Conservation (phyloP, 2,329 filamentous ascomycete species). For the Rutstroemia sydowiana region DNA sequence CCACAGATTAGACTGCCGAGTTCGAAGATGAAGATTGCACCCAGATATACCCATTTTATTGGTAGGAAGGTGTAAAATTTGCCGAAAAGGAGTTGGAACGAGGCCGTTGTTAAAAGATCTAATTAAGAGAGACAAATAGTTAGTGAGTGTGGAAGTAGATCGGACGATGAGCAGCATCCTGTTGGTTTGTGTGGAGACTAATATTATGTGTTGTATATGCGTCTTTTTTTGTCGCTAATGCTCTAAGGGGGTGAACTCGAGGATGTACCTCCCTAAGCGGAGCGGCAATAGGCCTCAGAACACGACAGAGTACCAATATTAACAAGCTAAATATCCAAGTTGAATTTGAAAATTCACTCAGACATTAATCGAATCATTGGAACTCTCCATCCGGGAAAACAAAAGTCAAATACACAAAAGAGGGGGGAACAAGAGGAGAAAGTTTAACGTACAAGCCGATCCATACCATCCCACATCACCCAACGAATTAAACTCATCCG, state of each 20-base stretch:
- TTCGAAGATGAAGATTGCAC: neutral
- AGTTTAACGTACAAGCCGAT: conserved; percentile 42
- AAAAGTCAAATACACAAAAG: neutral
- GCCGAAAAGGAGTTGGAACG: neutral
- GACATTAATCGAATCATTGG: conserved; percentile 6
- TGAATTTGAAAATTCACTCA: conserved; percentile 4
- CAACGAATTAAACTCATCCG: conserved; percentile 42
- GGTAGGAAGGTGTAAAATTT: neutral
- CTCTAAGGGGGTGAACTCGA: too few species aligned
- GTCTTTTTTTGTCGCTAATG: too few species aligned
- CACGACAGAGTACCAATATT: too few species aligned
- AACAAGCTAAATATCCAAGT: too few species aligned
- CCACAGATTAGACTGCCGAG: neutral
- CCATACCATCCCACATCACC: conserved; percentile 50
- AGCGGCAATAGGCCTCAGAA: too few species aligned
- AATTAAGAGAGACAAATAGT: too few species aligned
- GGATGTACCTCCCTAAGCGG: too few species aligned
- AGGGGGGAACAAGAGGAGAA: neutral
- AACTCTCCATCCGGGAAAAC: conserved; percentile 31
- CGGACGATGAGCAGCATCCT: too few species aligned
- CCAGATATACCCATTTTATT: neutral
- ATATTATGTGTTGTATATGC: too few species aligned
- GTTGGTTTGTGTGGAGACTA: too few species aligned
- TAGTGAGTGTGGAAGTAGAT: too few species aligned
- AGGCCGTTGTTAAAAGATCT: neutral